Evolutionary conservation across 75 land plant species (phyloP).

Genomic region (Chamaecyparis obtusa): DNA sequence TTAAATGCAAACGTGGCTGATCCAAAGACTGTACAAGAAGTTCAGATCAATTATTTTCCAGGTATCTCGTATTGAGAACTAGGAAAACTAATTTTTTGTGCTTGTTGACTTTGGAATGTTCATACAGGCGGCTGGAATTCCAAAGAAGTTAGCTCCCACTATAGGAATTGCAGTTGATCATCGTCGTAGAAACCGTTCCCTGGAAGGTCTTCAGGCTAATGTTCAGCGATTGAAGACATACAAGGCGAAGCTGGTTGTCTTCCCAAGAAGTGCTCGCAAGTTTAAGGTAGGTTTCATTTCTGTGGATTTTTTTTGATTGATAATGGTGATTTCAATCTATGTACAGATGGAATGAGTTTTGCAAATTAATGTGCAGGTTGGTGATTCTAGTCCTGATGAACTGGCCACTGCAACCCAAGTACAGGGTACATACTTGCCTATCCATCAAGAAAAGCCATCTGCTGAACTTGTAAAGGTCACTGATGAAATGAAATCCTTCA

Average conservation of each 20-base stretch:
- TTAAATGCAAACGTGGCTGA: no score
- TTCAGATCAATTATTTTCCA: no score
- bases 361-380: background rate
- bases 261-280: conserved; percentile 66
- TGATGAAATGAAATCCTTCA: no score
- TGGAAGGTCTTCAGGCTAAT: conserved; percentile 75
- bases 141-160: conserved; percentile 23
- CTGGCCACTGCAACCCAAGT: no score
- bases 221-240: conserved; percentile 23
- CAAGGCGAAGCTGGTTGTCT: conserved; percentile 76
- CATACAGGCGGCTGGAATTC: conserved; percentile 65
- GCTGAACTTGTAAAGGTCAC: conserved; percentile 32
- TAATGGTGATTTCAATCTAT: background rate
- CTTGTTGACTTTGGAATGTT: background rate
- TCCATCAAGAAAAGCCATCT: conserved; percentile 44
- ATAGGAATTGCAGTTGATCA: conserved; percentile 81
- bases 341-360: background rate
- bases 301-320: background rate
- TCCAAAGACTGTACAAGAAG: no score
- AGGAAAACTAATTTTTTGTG: no score
- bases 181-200: conserved; percentile 57
- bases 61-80: background rate
- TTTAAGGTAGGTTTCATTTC: conserved; percentile 38
- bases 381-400: no score
- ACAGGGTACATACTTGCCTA: conserved; percentile 40